Evolutionary conservation across 352 stramenopile species (phyloP).

Genomic region (Globisporangium ultimum): DNA sequence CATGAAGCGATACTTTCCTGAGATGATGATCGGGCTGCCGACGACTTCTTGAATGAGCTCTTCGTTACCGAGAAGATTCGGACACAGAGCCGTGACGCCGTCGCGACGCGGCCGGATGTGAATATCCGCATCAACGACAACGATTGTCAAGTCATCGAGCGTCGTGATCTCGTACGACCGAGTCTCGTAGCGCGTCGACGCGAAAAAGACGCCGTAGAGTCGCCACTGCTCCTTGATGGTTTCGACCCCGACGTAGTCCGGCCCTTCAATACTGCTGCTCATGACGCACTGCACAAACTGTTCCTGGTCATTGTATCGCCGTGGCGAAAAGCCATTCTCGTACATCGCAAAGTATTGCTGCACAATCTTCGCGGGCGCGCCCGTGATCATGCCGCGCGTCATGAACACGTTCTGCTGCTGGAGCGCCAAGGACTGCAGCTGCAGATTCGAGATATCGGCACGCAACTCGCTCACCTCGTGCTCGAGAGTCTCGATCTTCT

Average conservation of each 20-base stretch:
- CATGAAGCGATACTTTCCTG: constrained; percentile 48
- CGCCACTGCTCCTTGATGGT: constrained; percentile 50
- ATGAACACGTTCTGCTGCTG: constrained; percentile 31
- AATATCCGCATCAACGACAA: constrained; percentile 41
- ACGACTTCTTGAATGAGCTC: constrained; percentile 53
- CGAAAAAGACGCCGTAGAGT: constrained; percentile 42
- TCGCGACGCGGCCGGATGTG: constrained; percentile 34
- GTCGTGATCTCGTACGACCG: constrained; percentile 29
- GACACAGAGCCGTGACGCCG: constrained; percentile 41
- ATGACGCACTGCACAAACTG: constrained; percentile 53
- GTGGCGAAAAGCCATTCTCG: constrained; percentile 34
- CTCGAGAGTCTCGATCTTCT: constrained; percentile 35
- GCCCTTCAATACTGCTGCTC: constrained; percentile 34
- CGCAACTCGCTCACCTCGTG: constrained; percentile 38
- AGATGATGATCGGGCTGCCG: constrained; percentile 29
- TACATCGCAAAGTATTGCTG: constrained; percentile 59
- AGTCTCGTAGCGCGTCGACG: constrained; percentile 29
- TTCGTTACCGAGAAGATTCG: constrained; percentile 31
- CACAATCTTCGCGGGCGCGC: constrained; percentile 28
- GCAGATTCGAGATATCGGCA: constrained; percentile 34
- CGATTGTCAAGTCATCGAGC: constrained; percentile 36
- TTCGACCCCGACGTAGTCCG: constrained; percentile 50
- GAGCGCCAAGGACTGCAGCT: constrained; percentile 25
- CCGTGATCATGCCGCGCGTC: constrained; percentile 21
- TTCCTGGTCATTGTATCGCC: constrained; percentile 29